phyloP scores from a whole-genome alignment of 1,139 yeast genomes.

The Zygosaccharomyces sapae region DNA sequence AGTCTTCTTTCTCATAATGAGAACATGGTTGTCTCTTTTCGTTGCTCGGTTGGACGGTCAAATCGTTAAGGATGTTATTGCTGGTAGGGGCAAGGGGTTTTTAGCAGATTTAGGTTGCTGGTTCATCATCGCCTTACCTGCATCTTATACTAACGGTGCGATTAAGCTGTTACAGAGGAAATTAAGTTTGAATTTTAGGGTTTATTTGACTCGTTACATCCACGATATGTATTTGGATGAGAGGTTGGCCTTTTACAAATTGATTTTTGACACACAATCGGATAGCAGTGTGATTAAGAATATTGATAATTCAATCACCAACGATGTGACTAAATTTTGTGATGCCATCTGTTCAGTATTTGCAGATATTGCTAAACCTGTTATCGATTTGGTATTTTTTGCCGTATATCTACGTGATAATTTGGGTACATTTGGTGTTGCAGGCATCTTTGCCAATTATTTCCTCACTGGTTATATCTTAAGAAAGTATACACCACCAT shows the following conservation, averaged over 20 bases:
- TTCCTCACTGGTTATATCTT: slow-evolving; percentile 73
- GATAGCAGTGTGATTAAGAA: slow-evolving; percentile 43
- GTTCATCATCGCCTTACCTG: slow-evolving; percentile 89
- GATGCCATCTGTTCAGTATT: slow-evolving; percentile 79
- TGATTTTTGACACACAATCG: slow-evolving; percentile 45
- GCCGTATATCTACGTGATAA: slow-evolving; percentile 79
- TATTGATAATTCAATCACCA: slow-evolving; percentile 72
- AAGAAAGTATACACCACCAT: slow-evolving; percentile 73
- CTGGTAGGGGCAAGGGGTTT: slow-evolving; percentile 74
- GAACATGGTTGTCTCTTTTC: slow-evolving; percentile 83
- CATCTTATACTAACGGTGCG: slow-evolving; percentile 88
- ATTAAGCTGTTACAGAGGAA: slow-evolving; percentile 77
- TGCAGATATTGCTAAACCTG: slow-evolving; percentile 87
- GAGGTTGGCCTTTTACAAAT: slow-evolving; percentile 72
- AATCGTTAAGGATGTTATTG: slow-evolving; percentile 82
- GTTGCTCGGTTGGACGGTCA: slow-evolving; percentile 91
- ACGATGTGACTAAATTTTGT: slow-evolving; percentile 78
- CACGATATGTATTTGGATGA: slow-evolving; percentile 87
- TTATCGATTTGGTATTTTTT: slow-evolving; percentile 82
- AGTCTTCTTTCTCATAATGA: slow-evolving; percentile 65
- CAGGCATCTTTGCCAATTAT: slow-evolving; percentile 78
- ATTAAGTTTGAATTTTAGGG: slow-evolving; percentile 77
- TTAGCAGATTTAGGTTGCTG: slow-evolving; percentile 75
- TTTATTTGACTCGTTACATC: slow-evolving; percentile 76
- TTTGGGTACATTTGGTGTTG: slow-evolving; percentile 78